Evolutionary conservation across 2,329 filamentous ascomycete species (phyloP).

Genomic region (Trichophyton benhamiae): DNA sequence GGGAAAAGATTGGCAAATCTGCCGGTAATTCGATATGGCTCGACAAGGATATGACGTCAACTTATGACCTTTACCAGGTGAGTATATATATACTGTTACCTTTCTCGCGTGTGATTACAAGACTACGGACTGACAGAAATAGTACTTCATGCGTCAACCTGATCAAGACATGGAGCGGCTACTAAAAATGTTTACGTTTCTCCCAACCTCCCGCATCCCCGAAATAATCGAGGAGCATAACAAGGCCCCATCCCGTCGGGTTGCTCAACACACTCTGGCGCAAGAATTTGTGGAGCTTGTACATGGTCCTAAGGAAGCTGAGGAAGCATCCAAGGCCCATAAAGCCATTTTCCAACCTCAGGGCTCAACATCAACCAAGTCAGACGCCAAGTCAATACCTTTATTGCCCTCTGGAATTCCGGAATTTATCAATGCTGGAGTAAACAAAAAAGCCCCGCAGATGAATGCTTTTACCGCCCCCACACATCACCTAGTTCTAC

Average conservation of each 20-base stretch:
- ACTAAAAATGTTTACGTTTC: conserved; percentile 81
- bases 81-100: background rate
- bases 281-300: conserved; percentile 68
- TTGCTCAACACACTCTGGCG: conserved; percentile 74
- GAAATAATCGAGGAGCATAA: conserved; percentile 56
- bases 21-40: conserved; percentile 92
- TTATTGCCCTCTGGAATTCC: conserved; percentile 16
- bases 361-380: conserved; percentile 18
- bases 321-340: conserved; percentile 48
- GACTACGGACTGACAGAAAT: conserved; percentile 19
- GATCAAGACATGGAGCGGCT: conserved; percentile 72
- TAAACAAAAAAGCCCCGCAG: background rate
- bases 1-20: conserved; percentile 88
- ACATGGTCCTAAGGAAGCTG: conserved; percentile 56
- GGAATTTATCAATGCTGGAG: background rate
- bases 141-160: conserved; percentile 73
- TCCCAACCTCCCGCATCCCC: conserved; percentile 58
- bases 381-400: background rate
- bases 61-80: conserved; percentile 73
- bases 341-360: conserved; percentile 34
- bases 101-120: background rate
- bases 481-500: conserved; percentile 18
- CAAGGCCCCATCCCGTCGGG: conserved; percentile 54
- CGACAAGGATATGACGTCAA: conserved; percentile 63
- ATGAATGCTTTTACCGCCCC: conserved; percentile 5